Conservation (phyloP, 2,329 filamentous ascomycete species). For the Paramyrothecium sp. region DNA sequence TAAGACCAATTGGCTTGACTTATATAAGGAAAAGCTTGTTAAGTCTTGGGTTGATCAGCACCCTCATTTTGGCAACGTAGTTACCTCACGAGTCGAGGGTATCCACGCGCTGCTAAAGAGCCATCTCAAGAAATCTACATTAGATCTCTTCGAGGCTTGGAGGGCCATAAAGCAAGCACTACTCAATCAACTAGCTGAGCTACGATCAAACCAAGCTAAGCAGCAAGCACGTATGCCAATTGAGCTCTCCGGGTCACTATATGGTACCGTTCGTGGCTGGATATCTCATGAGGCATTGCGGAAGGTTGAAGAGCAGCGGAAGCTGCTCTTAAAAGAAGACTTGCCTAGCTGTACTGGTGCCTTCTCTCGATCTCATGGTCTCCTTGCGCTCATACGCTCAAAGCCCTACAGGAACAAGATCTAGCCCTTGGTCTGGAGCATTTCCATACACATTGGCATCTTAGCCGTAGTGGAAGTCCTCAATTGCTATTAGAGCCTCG, state of each 20-base stretch:
- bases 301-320: background rate
- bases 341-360: background rate
- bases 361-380: too few species aligned
- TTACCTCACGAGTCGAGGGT: slow-evolving; percentile 12
- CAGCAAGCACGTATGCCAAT: slow-evolving; percentile 10
- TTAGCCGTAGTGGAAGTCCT: too few species aligned
- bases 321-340: background rate
- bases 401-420: too few species aligned
- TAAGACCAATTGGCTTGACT: slow-evolving; percentile 12
- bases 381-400: too few species aligned
- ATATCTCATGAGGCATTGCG: too few species aligned
- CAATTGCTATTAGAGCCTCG: too few species aligned
- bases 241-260: slow-evolving; percentile 8
- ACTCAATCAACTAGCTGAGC: too few species aligned
- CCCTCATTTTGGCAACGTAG: slow-evolving; percentile 13
- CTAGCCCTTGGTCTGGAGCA: too few species aligned
- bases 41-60: slow-evolving; percentile 15
- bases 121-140: slow-evolving; percentile 9
- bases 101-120: slow-evolving; percentile 11
- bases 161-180: slow-evolving; percentile 12
- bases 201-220: slow-evolving; percentile 10
- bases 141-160: slow-evolving; percentile 15
- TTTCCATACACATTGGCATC: too few species aligned
- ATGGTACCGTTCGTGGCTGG: slow-evolving; percentile 7
- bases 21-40: slow-evolving; percentile 16